These are phyloP conservation scores for Phaseolus coccineus DNA, from an alignment of 331 rosid species.

Conservation along the genomic window DNA sequence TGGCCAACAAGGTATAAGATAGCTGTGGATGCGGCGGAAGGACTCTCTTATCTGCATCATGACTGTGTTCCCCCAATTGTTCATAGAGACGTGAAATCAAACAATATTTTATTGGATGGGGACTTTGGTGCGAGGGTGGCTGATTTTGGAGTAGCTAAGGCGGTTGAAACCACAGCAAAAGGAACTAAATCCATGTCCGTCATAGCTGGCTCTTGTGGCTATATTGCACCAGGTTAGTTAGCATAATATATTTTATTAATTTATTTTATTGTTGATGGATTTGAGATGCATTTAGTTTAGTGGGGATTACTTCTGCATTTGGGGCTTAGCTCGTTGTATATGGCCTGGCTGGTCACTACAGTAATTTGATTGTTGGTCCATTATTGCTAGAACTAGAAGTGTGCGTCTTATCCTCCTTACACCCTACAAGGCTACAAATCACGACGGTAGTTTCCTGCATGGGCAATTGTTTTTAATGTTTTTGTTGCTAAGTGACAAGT, in stretches of 20 bases:
- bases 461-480: slow-evolving; percentile 16
- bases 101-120: slow-evolving; percentile 87
- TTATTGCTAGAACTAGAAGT: not conserved
- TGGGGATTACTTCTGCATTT: not conserved
- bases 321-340: slow-evolving; percentile 1
- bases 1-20: slow-evolving; percentile 92
- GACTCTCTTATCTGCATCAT: slow-evolving; percentile 92
- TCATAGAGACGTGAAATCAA: slow-evolving; percentile 92
- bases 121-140: slow-evolving; percentile 89
- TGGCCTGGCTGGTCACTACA: not conserved
- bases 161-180: slow-evolving; percentile 62
- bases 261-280: slow-evolving; percentile 14
- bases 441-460: slow-evolving; percentile 12
- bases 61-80: slow-evolving; percentile 93
- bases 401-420: slow-evolving; percentile 14
- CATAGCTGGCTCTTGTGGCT: slow-evolving; percentile 95
- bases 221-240: slow-evolving; percentile 98
- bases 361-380: slow-evolving; percentile 8
- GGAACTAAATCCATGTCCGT: slow-evolving; percentile 81
- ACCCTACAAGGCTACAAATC: not conserved
- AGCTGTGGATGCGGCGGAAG: slow-evolving; percentile 87
- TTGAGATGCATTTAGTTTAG: not conserved
- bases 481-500: slow-evolving; percentile 32
- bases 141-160: slow-evolving; percentile 93
- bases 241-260: slow-evolving; percentile 11